Conservation (phyloP, 805 yeast genomes). For the Wickerhamiella brachini region DNA sequence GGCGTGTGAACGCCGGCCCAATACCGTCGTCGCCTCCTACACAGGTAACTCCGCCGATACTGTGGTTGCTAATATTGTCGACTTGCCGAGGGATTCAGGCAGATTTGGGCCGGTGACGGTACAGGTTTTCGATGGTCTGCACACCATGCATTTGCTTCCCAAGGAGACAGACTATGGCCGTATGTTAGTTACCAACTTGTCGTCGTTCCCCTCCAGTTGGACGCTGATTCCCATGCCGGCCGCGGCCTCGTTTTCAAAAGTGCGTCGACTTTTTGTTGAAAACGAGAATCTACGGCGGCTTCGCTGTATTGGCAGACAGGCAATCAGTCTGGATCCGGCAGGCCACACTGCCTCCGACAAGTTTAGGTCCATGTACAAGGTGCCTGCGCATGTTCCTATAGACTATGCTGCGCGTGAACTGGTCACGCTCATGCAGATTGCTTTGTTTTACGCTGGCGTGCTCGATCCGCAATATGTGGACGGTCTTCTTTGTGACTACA, state of each 20-base stretch:
- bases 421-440: slow-evolving; percentile 58
- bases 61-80: slow-evolving; percentile 47
- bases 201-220: slow-evolving; percentile 62
- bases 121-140: slow-evolving; percentile 50
- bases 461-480: slow-evolving; percentile 60
- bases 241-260: slow-evolving; percentile 23
- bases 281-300: slow-evolving; percentile 66
- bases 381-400: slow-evolving; percentile 36
- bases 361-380: slow-evolving; percentile 59
- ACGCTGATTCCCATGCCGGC: slow-evolving; percentile 54
- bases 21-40: slow-evolving; percentile 60
- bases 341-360: slow-evolving; percentile 70
- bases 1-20: slow-evolving; percentile 58
- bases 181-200: slow-evolving; percentile 69
- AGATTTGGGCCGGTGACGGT: slow-evolving; percentile 41
- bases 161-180: slow-evolving; percentile 48
- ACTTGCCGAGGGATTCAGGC: slow-evolving; percentile 31
- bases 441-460: slow-evolving; percentile 63
- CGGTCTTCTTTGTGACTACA: slow-evolving; percentile 69
- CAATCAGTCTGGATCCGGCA: slow-evolving; percentile 43
- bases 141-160: slow-evolving; percentile 52
- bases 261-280: slow-evolving; percentile 47
- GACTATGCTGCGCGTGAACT: slow-evolving; percentile 60
- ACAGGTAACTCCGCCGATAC: slow-evolving; percentile 70
- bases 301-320: slow-evolving; percentile 77